Evolutionary conservation across 257 asterid species (phyloP).

Genomic region (Solanum corneliomulleri): DNA sequence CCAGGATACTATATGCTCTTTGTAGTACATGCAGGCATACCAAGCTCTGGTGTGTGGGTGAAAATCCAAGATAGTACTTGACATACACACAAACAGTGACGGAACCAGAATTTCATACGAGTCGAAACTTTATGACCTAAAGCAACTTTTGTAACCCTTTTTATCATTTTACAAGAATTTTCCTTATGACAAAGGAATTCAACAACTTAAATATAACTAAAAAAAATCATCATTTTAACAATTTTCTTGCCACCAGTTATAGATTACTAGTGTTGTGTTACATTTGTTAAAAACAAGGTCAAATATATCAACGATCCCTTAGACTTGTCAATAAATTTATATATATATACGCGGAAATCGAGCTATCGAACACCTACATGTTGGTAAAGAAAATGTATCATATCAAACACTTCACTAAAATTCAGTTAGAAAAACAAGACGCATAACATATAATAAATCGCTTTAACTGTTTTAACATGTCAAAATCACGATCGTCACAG

Average conservation of each 20-base stretch:
- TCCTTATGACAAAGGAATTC: neutral
- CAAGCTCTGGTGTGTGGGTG: conserved; percentile 58
- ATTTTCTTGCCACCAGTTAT: neutral
- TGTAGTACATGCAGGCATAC: conserved; percentile 39
- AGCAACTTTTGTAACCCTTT: neutral
- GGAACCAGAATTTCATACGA: neutral
- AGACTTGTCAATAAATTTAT: neutral
- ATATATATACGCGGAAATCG: neutral
- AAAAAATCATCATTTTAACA: neutral
- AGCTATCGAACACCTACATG: no score
- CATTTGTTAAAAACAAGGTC: neutral
- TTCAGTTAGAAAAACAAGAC: neutral
- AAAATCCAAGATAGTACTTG: conserved; percentile 4
- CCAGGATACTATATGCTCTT: conserved; percentile 60
- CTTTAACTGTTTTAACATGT: neutral
- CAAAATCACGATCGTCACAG: no score
- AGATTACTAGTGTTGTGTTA: no score
- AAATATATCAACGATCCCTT: neutral
- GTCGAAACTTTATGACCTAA: neutral
- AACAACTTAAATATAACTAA: neutral
- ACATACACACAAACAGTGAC: neutral
- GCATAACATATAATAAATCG: neutral
- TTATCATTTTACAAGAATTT: neutral
- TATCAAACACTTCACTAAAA: neutral
- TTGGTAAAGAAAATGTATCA: neutral